Conservation (phyloP, 192 early-diverging fungal genomes). For the Podila horticola region DNA sequence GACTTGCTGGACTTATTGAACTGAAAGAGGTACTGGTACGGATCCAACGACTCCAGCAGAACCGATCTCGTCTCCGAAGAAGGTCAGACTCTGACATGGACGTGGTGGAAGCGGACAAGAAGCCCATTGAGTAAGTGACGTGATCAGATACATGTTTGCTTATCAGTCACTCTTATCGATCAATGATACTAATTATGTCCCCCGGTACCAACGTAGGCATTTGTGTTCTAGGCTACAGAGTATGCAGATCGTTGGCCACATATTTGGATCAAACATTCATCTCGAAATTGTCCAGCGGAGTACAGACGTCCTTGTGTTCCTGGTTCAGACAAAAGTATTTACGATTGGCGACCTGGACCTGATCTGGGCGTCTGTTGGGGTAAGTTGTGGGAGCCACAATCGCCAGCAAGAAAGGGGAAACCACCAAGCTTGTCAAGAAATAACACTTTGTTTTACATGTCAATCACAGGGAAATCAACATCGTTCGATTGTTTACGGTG, state of each 20-base stretch:
- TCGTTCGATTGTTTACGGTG: constrained; percentile 57
- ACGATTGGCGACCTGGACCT: constrained; percentile 51
- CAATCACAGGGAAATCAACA: constrained; percentile 55
- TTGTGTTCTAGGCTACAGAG: constrained; percentile 48
- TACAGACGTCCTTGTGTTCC: constrained; percentile 55
- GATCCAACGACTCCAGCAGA: constrained; percentile 41
- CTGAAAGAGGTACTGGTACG: constrained; percentile 55
- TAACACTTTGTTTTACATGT: too few relatives aligned
- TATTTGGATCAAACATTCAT: constrained; percentile 61
- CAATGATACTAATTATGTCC: background rate
- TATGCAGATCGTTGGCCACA: constrained; percentile 52
- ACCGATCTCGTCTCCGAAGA: constrained; percentile 28
- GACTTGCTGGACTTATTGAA: constrained; percentile 55
- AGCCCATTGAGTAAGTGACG: constrained; percentile 41
- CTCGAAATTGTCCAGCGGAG: constrained; percentile 59
- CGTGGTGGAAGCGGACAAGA: constrained; percentile 36
- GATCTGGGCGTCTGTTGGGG: constrained; percentile 55
- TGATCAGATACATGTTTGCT: background rate
- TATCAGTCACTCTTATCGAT: background rate
- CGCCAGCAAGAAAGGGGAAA: background rate
- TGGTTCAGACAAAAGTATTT: constrained; percentile 50
- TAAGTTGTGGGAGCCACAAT: constrained; percentile 5
- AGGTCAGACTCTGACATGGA: constrained; percentile 48
- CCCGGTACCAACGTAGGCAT: constrained; percentile 14
- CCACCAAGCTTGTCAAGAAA: too few relatives aligned